Percentiles rank a stretch among this genome's conserved stretches.
These are phyloP conservation scores for Papiliotrema nemorosa DNA, from an alignment of 1,284 basidiomycete genomes.

Conservation along the genomic window DNA sequence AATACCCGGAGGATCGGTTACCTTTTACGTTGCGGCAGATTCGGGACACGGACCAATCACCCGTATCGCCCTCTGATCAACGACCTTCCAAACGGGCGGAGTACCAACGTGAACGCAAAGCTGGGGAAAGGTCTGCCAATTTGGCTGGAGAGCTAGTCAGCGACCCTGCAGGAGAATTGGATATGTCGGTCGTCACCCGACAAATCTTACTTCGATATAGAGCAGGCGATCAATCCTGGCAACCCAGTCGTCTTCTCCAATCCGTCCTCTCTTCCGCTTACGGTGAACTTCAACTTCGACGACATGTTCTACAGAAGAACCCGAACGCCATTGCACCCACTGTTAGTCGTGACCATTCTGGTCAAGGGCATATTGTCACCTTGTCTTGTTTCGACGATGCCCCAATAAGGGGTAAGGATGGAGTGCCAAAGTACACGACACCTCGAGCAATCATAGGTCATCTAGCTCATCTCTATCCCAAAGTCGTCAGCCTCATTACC, in stretches of 20 bases:
- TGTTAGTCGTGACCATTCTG: conserved; percentile 12
- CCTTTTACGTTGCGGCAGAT: neutral
- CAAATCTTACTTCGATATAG: conserved; percentile 33
- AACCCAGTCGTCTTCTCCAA: conserved; percentile 29
- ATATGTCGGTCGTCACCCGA: conserved; percentile 5
- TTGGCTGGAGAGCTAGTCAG: neutral
- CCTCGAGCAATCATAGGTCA: no score
- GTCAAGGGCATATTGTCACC: conserved; percentile 28
- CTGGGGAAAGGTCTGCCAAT: neutral
- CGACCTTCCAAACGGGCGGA: conserved; percentile 1
- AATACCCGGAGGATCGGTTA: neutral
- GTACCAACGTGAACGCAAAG: no score
- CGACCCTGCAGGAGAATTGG: neutral
- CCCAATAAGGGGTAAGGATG: neutral
- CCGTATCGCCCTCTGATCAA: conserved; percentile 2
- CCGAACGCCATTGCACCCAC: conserved; percentile 13
- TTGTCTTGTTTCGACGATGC: neutral
- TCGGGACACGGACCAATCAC: neutral
- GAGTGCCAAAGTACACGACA: neutral
- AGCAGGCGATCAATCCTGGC: conserved; percentile 41
- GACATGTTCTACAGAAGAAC: conserved; percentile 23
- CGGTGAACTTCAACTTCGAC: conserved; percentile 25
- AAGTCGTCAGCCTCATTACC: no score
- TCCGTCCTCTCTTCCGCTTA: conserved; percentile 35
- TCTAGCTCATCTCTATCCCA: no score